A percentile compares a stretch with the other conserved stretches of the same genome.
phyloP scores from a whole-genome alignment of 371 early-diverging fungal species.

The Actinomucor elegans region DNA sequence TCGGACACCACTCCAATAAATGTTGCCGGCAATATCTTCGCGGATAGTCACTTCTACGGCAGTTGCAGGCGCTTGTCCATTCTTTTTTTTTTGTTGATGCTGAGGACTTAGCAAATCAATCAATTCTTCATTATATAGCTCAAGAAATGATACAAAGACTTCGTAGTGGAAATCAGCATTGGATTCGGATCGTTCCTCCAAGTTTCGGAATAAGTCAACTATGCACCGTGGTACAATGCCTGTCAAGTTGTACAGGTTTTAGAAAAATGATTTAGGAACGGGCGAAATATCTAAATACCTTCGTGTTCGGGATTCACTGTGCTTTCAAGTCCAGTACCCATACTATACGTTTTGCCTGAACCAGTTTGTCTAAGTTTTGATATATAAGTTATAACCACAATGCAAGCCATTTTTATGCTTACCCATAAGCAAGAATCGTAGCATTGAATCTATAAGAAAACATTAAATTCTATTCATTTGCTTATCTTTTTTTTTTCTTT shows the following conservation, averaged over 20 bases:
- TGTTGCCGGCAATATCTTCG: constrained; percentile 91
- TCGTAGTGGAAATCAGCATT: constrained; percentile 56
- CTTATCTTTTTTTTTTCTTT: not conserved
- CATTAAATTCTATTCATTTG: not conserved
- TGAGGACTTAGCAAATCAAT: constrained; percentile 76
- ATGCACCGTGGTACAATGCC: constrained; percentile 92
- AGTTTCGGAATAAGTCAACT: constrained; percentile 54
- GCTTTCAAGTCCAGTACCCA: constrained; percentile 51
- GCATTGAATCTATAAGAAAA: constrained; percentile 58
- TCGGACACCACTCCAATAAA: constrained; percentile 87
- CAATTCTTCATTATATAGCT: constrained; percentile 98
- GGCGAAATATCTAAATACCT: constrained; percentile 19
- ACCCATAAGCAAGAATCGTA: constrained; percentile 94
- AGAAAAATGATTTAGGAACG: constrained; percentile 13
- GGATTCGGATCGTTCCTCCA: constrained; percentile 41
- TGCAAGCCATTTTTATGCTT: constrained; percentile 27
- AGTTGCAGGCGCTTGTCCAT: constrained; percentile 13
- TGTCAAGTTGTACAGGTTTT: constrained; percentile 21
- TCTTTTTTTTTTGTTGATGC: constrained; percentile 15
- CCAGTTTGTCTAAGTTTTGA: constrained; percentile 41
- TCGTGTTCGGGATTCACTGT: constrained; percentile 34
- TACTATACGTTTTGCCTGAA: constrained; percentile 60
- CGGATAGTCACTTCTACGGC: constrained; percentile 64
- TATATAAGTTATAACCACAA: constrained; percentile 1
- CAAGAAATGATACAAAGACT: constrained; percentile 83